Percentiles rank a stretch among this genome's conserved stretches.
phyloP scores from a whole-genome alignment of 352 stramenopile genomes.

The Blastocystis hominis region DNA sequence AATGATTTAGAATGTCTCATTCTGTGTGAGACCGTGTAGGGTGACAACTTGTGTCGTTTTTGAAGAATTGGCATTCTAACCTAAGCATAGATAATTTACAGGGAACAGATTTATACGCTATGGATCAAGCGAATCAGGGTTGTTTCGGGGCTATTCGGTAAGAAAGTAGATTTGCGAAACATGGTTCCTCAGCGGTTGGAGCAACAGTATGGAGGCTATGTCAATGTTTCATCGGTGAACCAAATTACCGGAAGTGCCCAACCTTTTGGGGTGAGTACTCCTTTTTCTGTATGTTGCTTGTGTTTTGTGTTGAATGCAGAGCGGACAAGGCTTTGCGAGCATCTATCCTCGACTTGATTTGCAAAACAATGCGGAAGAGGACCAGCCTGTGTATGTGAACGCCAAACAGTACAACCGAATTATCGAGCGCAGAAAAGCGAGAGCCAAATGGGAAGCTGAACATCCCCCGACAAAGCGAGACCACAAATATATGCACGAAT shows the following conservation, averaged over 20 bases:
- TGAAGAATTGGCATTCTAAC: neutral
- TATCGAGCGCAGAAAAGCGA: conserved; percentile 74
- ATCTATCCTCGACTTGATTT: conserved; percentile 33
- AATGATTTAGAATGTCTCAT: neutral
- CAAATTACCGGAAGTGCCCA: neutral
- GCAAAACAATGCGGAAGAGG: conserved; percentile 63
- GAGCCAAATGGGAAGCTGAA: conserved; percentile 75
- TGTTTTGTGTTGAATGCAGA: neutral
- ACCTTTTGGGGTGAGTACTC: neutral
- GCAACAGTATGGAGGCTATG: neutral
- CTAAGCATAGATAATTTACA: neutral
- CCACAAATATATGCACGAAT: conserved; percentile 71
- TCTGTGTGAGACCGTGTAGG: neutral
- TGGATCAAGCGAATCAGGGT: neutral
- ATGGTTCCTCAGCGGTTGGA: neutral
- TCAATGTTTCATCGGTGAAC: neutral
- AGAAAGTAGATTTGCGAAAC: neutral
- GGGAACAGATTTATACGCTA: neutral
- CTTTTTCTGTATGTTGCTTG: neutral
- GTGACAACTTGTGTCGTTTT: neutral
- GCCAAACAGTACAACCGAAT: conserved; percentile 80
- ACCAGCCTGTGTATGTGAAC: conserved; percentile 78
- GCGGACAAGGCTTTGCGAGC: neutral
- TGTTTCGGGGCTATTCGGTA: neutral
- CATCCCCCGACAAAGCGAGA: conserved; percentile 71